These are phyloP conservation scores for Pichia thaimueangensis DNA, from an alignment of 805 yeast species.

Conservation along the genomic window DNA sequence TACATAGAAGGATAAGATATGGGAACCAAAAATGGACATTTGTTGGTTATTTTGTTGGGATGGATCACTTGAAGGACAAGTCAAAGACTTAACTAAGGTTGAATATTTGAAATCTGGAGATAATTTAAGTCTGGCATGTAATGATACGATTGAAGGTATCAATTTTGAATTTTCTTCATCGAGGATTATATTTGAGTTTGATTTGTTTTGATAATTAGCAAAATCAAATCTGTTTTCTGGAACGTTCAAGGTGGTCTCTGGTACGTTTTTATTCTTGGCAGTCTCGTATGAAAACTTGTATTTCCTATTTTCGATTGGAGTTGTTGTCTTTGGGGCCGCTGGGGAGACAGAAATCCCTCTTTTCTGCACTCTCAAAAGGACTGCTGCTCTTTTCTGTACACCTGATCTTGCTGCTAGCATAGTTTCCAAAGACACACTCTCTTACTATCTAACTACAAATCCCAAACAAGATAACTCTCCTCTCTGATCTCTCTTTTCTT, in stretches of 20 bases:
- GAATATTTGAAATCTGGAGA: conserved; percentile 51
- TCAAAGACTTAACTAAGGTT: conserved; percentile 75
- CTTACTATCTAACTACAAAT: too few relatives aligned
- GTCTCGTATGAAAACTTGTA: conserved; percentile 26
- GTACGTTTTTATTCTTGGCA: conserved; percentile 19
- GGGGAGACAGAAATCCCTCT: conserved; percentile 13
- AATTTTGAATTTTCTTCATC: conserved; percentile 46
- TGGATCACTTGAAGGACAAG: conserved; percentile 49
- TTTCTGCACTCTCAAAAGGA: not conserved
- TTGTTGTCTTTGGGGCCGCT: conserved; percentile 9
- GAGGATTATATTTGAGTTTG: conserved; percentile 26
- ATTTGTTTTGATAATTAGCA: conserved; percentile 27
- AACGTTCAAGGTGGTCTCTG: conserved; percentile 12
- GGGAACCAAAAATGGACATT: conserved; percentile 75
- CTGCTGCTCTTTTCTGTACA: too few relatives aligned
- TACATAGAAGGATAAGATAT: conserved; percentile 66
- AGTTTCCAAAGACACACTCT: too few relatives aligned
- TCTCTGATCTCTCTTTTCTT: too few relatives aligned
- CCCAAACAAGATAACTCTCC: too few relatives aligned
- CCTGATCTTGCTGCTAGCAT: too few relatives aligned
- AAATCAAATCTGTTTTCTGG: conserved; percentile 27
- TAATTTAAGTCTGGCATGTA: conserved; percentile 69
- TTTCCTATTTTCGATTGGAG: conserved; percentile 11
- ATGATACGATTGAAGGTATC: conserved; percentile 69
- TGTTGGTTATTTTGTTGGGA: conserved; percentile 55